phyloP scores from a whole-genome alignment of 2,329 filamentous ascomycete genomes.

The Calonectria fujianensis region DNA sequence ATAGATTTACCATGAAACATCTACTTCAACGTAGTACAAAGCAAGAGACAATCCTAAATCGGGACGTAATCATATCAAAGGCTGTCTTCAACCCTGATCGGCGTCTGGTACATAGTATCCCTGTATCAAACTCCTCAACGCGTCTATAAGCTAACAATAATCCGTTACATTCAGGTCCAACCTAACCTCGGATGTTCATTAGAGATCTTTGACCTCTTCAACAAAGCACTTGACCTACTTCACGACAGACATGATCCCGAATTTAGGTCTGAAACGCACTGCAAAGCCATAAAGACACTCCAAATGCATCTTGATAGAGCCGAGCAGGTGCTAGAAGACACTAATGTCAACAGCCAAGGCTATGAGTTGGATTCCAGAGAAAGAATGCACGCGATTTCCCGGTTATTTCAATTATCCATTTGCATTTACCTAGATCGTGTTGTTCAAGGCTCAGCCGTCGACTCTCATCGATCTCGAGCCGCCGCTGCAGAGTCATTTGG shows the following conservation, averaged over 20 bases:
- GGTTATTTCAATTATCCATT: background rate
- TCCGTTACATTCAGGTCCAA: background rate
- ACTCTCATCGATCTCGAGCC: background rate
- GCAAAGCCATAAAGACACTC: background rate
- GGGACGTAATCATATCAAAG: slow-evolving; percentile 3
- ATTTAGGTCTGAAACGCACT: background rate
- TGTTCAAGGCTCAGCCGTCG: background rate
- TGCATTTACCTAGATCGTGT: slow-evolving; percentile 10
- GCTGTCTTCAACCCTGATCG: slow-evolving; percentile 4
- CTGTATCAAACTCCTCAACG: background rate
- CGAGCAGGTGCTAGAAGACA: background rate
- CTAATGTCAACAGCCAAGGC: background rate
- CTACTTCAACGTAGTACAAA: background rate
- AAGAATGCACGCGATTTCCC: background rate
- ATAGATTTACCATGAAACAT: slow-evolving; percentile 4
- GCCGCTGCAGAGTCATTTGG: background rate
- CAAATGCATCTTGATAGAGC: background rate
- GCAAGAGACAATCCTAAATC: slow-evolving; percentile 3
- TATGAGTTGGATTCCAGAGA: background rate
- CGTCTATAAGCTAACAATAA: background rate
- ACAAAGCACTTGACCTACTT: background rate
- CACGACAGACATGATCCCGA: background rate
- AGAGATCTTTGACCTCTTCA: slow-evolving; percentile 6
- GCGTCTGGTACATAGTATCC: background rate
- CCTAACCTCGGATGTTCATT: background rate